Base-by-base conservation (phyloP, 768 basidiomycete species). In the Sporobolomyces pararoseus region DNA sequence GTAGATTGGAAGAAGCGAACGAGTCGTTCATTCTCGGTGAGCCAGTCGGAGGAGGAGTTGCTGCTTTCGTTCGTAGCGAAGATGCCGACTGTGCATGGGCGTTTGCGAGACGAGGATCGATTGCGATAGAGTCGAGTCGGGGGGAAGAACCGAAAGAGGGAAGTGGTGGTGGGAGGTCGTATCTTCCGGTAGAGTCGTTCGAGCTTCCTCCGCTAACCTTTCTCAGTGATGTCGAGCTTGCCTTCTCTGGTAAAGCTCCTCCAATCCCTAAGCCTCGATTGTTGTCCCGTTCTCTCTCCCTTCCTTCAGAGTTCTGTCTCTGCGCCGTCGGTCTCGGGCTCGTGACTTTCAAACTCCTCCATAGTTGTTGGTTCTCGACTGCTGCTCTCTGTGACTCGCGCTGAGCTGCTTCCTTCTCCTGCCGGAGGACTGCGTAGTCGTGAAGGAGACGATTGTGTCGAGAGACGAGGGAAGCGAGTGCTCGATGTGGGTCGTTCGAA, bases 281-380 rank as follows among this genome's bases (percentile, higher is more conserved):
- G 51, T 57, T 32, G 39, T 32, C 17, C 47, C 52, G 6, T 21
- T 47, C 19, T 50, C 42, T 4, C 42, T 39, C 42, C 44, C 34
- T 21, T 17, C 39, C 34, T 21, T 61, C 62, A 34, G 44, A 49
- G 35, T 67, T 63, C 25, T 53, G 55, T 9, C 65, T 21, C 17
- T 27, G 21, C 10, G 35, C 23, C 0, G 42, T 17, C 29, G 72
- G 72, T 23, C 72, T 19, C 19, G 72, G 68, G n/a, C 68, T 73
- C 47, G 66, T 51, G 0, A 51, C 52, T 66, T 73, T 73, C 31
- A 73, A 29, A 14, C 55, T 64, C 46, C 68, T 51, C 72, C 72
- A 73, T n/a, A 73, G 60, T 51, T 64, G 65, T 29, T 64, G 53
- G 29, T 73, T 73, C 68, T 73, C 72, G 19, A 39, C 27, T 1